These are phyloP conservation scores for Pichia sp. DNA, from an alignment of 1,139 yeast species.

Conservation along the genomic window DNA sequence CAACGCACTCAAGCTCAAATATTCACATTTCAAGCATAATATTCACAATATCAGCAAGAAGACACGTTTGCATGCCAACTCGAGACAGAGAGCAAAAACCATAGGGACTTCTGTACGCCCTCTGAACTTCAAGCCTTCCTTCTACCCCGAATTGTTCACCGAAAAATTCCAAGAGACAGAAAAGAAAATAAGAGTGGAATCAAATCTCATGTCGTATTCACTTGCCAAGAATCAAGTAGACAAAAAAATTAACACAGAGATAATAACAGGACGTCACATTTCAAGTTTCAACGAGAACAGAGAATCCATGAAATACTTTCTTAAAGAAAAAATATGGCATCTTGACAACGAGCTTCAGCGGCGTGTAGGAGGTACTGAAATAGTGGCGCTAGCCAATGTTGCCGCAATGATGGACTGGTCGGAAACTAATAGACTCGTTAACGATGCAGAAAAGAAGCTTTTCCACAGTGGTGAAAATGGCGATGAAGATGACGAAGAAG, in stretches of 20 bases:
- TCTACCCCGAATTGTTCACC: not conserved
- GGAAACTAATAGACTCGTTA: conserved; percentile 2
- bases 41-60: not conserved
- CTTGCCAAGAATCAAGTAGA: not conserved
- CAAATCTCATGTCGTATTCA: not conserved
- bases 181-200: not conserved
- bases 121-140: conserved; percentile 3
- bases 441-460: conserved; percentile 1
- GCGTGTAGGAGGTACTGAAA: conserved; percentile 2
- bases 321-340: conserved; percentile 1
- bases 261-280: conserved; percentile 1
- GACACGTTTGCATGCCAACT: not conserved
- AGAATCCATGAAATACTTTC: conserved; percentile 4
- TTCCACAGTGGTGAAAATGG: not conserved
- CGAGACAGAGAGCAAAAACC: not conserved
- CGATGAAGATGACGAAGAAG: not conserved
- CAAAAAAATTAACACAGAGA: not conserved
- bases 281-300: conserved; percentile 11
- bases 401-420: conserved; percentile 8
- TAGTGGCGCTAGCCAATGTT: conserved; percentile 5
- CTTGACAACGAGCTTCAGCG: conserved; percentile 8
- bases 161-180: conserved; percentile 2
- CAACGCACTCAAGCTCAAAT: not conserved
- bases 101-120: not conserved
- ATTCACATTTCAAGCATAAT: not conserved